These are phyloP conservation scores for Misopates orontium DNA, from an alignment of 257 asterid genomes.

Conservation along the genomic window DNA sequence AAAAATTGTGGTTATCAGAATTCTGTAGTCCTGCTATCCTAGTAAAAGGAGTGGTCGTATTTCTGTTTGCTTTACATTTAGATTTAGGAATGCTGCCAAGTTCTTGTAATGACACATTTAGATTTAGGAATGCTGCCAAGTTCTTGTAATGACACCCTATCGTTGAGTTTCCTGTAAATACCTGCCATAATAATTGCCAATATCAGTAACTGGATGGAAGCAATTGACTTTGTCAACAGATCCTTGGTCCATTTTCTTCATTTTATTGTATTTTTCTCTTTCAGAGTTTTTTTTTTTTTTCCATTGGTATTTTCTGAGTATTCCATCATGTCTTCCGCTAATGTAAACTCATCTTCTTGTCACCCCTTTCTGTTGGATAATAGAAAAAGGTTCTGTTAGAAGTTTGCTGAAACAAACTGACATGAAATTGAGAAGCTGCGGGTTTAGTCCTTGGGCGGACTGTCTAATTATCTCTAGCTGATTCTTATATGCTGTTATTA, in stretches of 20 bases:
- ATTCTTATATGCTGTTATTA: constrained; percentile 11
- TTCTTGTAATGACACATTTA: too few species aligned
- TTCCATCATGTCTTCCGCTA: constrained; percentile 19
- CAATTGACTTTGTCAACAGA: background rate
- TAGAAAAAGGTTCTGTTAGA: constrained; percentile 14
- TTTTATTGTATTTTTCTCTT: background rate
- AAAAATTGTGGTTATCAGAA: background rate
- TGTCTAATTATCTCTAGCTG: background rate
- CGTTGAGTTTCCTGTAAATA: too few species aligned
- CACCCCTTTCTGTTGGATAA: constrained; percentile 8
- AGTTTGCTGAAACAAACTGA: constrained; percentile 19
- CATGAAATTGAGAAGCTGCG: constrained; percentile 12
- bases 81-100: too few species aligned
- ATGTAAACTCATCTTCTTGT: constrained; percentile 5
- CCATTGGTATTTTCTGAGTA: constrained; percentile 3
- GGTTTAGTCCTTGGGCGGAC: constrained; percentile 5
- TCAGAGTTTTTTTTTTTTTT: too few species aligned
- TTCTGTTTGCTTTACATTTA: background rate
- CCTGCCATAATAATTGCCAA: too few species aligned
- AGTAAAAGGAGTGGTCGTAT: background rate
- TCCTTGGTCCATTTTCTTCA: background rate
- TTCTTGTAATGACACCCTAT: too few species aligned
- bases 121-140: too few species aligned
- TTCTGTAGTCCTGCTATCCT: background rate
- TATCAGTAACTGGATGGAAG: too few species aligned